Conservation (phyloP, 768 basidiomycete species). For the Infundibulicybe gibba region DNA sequence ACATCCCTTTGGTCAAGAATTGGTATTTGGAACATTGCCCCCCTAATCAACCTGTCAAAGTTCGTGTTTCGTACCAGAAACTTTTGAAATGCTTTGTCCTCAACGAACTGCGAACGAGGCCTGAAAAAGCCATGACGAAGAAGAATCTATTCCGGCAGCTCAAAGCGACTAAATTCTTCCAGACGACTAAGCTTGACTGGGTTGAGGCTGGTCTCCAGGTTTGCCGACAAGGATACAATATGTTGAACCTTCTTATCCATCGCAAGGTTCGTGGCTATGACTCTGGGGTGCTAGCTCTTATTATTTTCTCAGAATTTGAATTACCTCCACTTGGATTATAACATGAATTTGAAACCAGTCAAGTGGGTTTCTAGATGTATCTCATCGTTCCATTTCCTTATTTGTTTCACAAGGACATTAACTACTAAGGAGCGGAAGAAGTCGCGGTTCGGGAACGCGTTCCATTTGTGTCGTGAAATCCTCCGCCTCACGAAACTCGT, state of each 20-base stretch:
- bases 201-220: conserved; percentile 98
- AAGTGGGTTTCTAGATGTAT: conserved; percentile 41
- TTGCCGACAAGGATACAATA: conserved; percentile 98
- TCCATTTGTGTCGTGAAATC: conserved; percentile 97
- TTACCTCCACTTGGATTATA: conserved; percentile 95
- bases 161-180: conserved; percentile 99
- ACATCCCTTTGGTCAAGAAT: conserved; percentile 93
- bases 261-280: conserved; percentile 64
- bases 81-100: conserved; percentile 93
- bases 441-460: conserved; percentile 99
- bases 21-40: conserved; percentile 99
- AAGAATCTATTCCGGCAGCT: conserved; percentile 94
- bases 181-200: conserved; percentile 97
- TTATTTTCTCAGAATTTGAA: conserved; percentile 64
- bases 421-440: conserved; percentile 99
- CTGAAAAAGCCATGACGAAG: conserved; percentile 97
- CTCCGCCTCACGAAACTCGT: conserved; percentile 96
- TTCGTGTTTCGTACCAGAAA: conserved; percentile 99
- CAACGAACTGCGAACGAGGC: conserved; percentile 85
- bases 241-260: conserved; percentile 98
- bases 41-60: conserved; percentile 93
- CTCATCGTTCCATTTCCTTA: not conserved
- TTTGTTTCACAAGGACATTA: conserved; percentile 62
- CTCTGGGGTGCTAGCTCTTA: not conserved
- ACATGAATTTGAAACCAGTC: conserved; percentile 97